Conservation (phyloP, 768 basidiomycete species). For the Rubroboletus pulcherrimus region DNA sequence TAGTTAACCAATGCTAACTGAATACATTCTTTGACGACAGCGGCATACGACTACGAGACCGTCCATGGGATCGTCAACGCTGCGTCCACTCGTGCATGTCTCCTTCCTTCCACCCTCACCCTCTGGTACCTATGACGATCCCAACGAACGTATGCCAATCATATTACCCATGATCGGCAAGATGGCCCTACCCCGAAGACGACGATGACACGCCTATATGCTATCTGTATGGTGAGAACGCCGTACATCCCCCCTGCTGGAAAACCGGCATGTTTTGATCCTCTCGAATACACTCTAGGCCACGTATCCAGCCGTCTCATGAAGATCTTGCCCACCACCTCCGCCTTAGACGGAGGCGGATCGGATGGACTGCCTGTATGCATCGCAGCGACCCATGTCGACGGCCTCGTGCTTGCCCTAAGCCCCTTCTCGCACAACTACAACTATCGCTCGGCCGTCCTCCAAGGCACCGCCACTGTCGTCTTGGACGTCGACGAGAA, state of each 20-base stretch:
- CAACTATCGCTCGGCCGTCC: constrained; percentile 25
- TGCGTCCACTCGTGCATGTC: constrained; percentile 21
- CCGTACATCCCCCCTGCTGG: fast-evolving
- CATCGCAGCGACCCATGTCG: constrained; percentile 25
- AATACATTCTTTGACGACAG: not conserved
- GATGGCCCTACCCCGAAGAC: constrained; percentile 14
- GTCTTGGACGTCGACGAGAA: constrained; percentile 20
- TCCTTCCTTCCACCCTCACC: constrained; percentile 22
- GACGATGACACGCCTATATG: constrained; percentile 10
- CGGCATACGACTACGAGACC: constrained; percentile 21
- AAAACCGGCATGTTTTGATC: not conserved
- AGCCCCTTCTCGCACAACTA: constrained; percentile 26
- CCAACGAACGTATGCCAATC: constrained; percentile 11
- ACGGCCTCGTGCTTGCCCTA: constrained; percentile 22
- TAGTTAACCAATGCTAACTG: not conserved
- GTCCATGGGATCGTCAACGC: constrained; percentile 22
- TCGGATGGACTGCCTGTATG: constrained; percentile 15
- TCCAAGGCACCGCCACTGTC: constrained; percentile 17
- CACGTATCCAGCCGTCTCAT: constrained; percentile 25
- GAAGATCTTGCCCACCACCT: constrained; percentile 15
- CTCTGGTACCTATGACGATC: constrained; percentile 9
- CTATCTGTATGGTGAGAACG: constrained; percentile 22
- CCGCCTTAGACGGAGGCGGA: not conserved
- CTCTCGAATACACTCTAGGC: constrained; percentile 3
- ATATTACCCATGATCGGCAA: constrained; percentile 29